Percentiles rank a stretch among this genome's conserved stretches.
phyloP scores from a whole-genome alignment of 2,329 filamentous ascomycete species.

The Epichloe coenophiala region DNA sequence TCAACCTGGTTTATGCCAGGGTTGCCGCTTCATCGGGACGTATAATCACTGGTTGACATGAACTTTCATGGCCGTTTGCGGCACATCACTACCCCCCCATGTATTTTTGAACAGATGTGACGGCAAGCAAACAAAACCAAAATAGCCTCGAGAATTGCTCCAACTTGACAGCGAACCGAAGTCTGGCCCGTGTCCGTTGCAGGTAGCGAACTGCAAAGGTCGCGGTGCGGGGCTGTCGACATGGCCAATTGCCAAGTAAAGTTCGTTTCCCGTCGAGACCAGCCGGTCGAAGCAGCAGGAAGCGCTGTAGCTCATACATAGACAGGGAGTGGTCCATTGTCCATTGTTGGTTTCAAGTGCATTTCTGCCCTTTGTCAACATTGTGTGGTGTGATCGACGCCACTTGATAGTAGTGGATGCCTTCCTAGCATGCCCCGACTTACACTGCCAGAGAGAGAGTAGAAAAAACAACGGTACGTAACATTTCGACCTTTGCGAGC shows the following conservation, averaged over 20 bases:
- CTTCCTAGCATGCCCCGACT: slow-evolving; percentile 1
- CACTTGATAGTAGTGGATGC: slow-evolving; percentile 2
- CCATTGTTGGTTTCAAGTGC: slow-evolving; percentile 2
- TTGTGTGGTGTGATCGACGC: slow-evolving; percentile 1
- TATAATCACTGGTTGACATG: not conserved
- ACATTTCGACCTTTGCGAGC: slow-evolving; percentile 8
- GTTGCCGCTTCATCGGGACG: slow-evolving; percentile 6
- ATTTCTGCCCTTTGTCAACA: not conserved
- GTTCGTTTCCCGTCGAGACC: not conserved
- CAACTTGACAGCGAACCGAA: not conserved
- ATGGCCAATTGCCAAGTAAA: not conserved
- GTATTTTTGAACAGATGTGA: not conserved
- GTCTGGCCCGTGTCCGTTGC: not conserved
- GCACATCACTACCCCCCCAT: not conserved
- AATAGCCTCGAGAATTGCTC: slow-evolving; percentile 1
- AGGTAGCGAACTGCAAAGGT: not conserved
- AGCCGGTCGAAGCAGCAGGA: not conserved
- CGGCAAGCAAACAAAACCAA: slow-evolving; percentile 1
- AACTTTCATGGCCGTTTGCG: slow-evolving; percentile 2
- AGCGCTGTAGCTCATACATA: not conserved
- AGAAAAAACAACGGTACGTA: slow-evolving; percentile 7
- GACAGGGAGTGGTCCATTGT: not conserved
- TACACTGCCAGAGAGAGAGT: not conserved
- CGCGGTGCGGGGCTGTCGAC: not conserved
- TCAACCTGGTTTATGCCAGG: slow-evolving; percentile 1